A percentile compares a stretch with the other conserved stretches of the same genome.
Conservation (phyloP, 2,329 filamentous ascomycete species). For the Aspergillus fijiensis region DNA sequence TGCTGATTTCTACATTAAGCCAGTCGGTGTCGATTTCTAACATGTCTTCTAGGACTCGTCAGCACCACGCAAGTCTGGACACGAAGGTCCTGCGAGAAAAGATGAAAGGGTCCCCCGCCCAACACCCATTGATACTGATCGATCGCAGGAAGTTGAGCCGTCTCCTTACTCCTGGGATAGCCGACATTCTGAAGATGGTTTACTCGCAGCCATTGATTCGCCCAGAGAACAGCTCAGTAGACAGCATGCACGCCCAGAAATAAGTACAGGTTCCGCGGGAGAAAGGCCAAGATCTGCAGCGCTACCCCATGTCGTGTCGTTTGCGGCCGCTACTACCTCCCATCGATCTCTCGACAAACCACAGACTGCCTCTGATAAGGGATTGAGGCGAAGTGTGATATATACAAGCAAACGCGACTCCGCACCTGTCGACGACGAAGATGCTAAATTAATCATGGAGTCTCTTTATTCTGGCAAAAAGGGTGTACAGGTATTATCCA, state of each 20-base stretch:
- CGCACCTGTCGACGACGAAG: slow-evolving; percentile 37
- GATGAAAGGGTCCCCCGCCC: slow-evolving; percentile 32
- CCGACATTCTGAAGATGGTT: slow-evolving; percentile 51
- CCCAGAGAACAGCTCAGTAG: slow-evolving; percentile 13
- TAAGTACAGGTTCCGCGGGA: slow-evolving; percentile 17
- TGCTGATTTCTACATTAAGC: neutral
- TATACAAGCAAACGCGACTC: slow-evolving; percentile 29
- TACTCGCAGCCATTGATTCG: slow-evolving; percentile 43
- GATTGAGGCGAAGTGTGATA: slow-evolving; percentile 33
- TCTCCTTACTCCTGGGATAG: slow-evolving; percentile 56
- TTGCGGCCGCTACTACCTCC: slow-evolving; percentile 25
- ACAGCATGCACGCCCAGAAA: slow-evolving; percentile 16
- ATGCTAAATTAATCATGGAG: slow-evolving; percentile 39
- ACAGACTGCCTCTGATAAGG: slow-evolving; percentile 21
- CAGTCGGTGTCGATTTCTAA: slow-evolving; percentile 18
- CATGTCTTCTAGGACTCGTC: slow-evolving; percentile 25
- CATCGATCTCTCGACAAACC: slow-evolving; percentile 35
- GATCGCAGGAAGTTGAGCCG: slow-evolving; percentile 45
- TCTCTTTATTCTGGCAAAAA: slow-evolving; percentile 33
- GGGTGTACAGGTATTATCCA: slow-evolving; percentile 23
- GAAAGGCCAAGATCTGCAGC: slow-evolving; percentile 23
- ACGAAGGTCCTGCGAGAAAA: slow-evolving; percentile 19
- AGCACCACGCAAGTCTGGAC: slow-evolving; percentile 19
- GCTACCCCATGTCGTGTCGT: slow-evolving; percentile 23
- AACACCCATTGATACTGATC: slow-evolving; percentile 47